phyloP scores from a whole-genome alignment of 257 asterid species.

The Lycium barbarum region DNA sequence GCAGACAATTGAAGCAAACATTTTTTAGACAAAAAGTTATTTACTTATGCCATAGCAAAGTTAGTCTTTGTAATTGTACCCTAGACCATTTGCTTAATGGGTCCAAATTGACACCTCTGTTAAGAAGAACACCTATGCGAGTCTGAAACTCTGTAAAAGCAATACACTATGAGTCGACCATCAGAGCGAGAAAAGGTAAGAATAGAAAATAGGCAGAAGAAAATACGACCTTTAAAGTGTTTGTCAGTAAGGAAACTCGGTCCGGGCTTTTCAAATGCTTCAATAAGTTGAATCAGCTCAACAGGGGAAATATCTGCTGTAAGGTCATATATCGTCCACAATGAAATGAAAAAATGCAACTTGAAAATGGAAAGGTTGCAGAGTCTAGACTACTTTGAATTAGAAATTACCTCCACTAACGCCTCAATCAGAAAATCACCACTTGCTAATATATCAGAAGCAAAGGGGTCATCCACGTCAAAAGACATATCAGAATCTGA shows the following conservation, averaged over 20 bases:
- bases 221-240: conserved; percentile 76
- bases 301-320: conserved; percentile 76
- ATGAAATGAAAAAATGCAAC: conserved; percentile 28
- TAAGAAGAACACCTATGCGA: conserved; percentile 83
- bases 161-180: conserved; percentile 23
- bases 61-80: conserved; percentile 44
- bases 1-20: too few relatives aligned
- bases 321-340: conserved; percentile 31
- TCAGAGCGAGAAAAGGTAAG: conserved; percentile 12
- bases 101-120: conserved; percentile 96
- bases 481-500: conserved; percentile 77
- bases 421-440: conserved; percentile 76
- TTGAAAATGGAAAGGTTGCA: conserved; percentile 8
- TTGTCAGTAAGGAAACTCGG: conserved; percentile 85
- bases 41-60: neutral
- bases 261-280: conserved; percentile 94
- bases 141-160: conserved; percentile 50
- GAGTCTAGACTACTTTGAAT: neutral
- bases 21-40: too few relatives aligned
- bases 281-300: conserved; percentile 94
- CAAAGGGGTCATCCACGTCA: conserved; percentile 78
- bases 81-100: conserved; percentile 99
- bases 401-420: conserved; percentile 72
- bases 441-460: conserved; percentile 69
- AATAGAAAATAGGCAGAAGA: neutral